phyloP scores from a whole-genome alignment of 768 basidiomycete species.

The Panus rudis region DNA sequence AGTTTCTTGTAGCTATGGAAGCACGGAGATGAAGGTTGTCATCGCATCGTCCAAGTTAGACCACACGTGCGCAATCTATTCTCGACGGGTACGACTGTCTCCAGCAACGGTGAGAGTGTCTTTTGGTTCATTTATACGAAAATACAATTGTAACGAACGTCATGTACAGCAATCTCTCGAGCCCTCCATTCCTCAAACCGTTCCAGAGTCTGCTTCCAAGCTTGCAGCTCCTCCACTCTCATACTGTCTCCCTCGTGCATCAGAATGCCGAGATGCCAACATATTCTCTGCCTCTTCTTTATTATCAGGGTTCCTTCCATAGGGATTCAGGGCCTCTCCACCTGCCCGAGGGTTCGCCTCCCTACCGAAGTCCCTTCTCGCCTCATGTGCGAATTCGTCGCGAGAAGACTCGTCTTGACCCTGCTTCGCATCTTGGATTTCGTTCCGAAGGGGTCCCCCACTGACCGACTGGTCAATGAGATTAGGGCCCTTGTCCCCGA shows the following conservation, averaged over 20 bases:
- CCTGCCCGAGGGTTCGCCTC: constrained; percentile 3
- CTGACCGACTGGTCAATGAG: constrained; percentile 20
- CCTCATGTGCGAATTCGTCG: constrained; percentile 16
- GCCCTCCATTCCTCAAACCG: too few species aligned
- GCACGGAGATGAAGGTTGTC: too few species aligned
- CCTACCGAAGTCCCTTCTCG: constrained; percentile 15
- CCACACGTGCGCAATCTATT: too few species aligned
- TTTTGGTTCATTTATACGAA: too few species aligned
- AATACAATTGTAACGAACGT: too few species aligned
- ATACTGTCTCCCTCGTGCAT: constrained; percentile 13
- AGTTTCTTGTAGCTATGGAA: too few species aligned
- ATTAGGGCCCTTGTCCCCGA: constrained; percentile 8
- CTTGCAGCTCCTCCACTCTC: constrained; percentile 16
- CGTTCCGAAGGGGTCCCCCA: constrained; percentile 15
- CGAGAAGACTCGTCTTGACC: constrained; percentile 17
- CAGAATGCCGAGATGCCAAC: constrained; percentile 15
- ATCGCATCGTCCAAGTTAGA: too few species aligned
- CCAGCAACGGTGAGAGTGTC: too few species aligned
- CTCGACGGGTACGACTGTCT: too few species aligned
- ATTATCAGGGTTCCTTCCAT: constrained; percentile 16
- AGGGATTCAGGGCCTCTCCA: constrained; percentile 16
- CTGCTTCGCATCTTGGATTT: constrained; percentile 22
- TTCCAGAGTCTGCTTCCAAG: constrained; percentile 11
- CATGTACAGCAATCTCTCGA: too few species aligned
- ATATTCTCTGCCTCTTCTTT: constrained; percentile 12